Conservation (phyloP, 2,329 filamentous ascomycete species). For the Zasmidium cellare region DNA sequence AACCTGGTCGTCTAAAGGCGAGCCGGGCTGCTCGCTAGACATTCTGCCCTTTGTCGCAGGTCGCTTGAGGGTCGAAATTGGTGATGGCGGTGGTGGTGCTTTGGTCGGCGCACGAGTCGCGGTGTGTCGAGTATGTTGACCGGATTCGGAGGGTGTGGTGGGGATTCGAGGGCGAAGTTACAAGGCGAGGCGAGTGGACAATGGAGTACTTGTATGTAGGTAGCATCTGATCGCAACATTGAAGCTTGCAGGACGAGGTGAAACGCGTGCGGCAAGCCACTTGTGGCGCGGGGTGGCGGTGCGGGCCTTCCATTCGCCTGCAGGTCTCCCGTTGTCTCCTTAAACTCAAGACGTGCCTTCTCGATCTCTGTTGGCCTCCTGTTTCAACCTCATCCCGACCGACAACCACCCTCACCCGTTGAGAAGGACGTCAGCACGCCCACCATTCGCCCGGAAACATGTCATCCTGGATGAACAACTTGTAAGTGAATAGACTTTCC, state of each 20-base stretch:
- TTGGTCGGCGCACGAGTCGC: neutral
- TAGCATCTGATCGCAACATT: too few species aligned
- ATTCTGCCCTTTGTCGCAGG: slow-evolving; percentile 7
- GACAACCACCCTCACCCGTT: neutral
- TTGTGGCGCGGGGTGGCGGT: neutral
- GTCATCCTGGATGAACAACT: slow-evolving; percentile 41
- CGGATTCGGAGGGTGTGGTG: too few species aligned
- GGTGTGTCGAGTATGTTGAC: too few species aligned
- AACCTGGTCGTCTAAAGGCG: slow-evolving; percentile 11
- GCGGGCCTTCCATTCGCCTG: neutral
- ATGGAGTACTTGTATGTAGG: too few species aligned
- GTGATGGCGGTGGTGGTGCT: neutral
- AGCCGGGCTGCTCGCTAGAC: slow-evolving; percentile 15
- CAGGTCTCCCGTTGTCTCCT: neutral
- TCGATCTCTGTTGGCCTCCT: neutral
- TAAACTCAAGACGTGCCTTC: neutral
- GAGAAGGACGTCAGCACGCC: neutral
- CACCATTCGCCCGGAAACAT: slow-evolving; percentile 20
- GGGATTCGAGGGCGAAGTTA: too few species aligned
- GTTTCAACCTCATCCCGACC: slow-evolving; percentile 1
- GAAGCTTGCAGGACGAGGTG: neutral
- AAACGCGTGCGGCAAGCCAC: neutral
- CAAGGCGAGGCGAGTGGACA: too few species aligned
- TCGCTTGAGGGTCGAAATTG: neutral
- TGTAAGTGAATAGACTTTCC: slow-evolving; percentile 34